Percentiles rank a stretch among this genome's conserved stretches.
Conservation (phyloP, 768 basidiomycete species). For the Russula ochroleuca region DNA sequence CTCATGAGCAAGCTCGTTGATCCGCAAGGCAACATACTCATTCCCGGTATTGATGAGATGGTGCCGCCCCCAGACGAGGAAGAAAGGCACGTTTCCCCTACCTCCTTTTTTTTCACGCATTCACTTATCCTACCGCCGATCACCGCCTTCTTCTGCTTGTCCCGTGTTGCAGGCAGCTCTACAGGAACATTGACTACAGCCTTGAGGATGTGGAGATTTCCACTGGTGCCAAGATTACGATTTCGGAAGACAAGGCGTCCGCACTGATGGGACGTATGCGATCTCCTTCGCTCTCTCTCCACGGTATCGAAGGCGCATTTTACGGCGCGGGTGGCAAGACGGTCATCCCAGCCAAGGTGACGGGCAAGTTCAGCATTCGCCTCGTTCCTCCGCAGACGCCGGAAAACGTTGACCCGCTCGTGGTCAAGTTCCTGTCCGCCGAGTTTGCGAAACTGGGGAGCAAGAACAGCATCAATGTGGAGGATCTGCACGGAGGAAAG, state of each 20-base stretch:
- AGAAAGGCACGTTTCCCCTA: conserved; percentile 51
- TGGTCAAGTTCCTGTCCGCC: conserved; percentile 59
- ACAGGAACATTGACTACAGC: conserved; percentile 69
- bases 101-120: not conserved
- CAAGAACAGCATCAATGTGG: conserved; percentile 75
- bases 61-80: conserved; percentile 67
- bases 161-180: conserved; percentile 49
- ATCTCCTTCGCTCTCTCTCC: conserved; percentile 79
- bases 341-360: conserved; percentile 86
- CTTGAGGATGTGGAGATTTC: conserved; percentile 68
- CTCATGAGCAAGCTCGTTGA: conserved; percentile 85
- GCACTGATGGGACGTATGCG: conserved; percentile 95
- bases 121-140: not conserved
- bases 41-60: conserved; percentile 86
- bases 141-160: not conserved
- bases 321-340: conserved; percentile 80
- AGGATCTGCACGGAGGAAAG: conserved; percentile 75
- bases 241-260: conserved; percentile 70
- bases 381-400: conserved; percentile 88
- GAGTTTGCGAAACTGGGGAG: conserved; percentile 83
- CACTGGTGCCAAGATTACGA: conserved; percentile 68
- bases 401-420: conserved; percentile 64
- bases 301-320: conserved; percentile 96
- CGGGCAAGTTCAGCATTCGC: conserved; percentile 94
- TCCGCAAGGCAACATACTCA: conserved; percentile 71